A percentile compares a stretch with the other conserved stretches of the same genome.
phyloP scores from a whole-genome alignment of 257 asterid genomes.

The Solanum phureja region DNA sequence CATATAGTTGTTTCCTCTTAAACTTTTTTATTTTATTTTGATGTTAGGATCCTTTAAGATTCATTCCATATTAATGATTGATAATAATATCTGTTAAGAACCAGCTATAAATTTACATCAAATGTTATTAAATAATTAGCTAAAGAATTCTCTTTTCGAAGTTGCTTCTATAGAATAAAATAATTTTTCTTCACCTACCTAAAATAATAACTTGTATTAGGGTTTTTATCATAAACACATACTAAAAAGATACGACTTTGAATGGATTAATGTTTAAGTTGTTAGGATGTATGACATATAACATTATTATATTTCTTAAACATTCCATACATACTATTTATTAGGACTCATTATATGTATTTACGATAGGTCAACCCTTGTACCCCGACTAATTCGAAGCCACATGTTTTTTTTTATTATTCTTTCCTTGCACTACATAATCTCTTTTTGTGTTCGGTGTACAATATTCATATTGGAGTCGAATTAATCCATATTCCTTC shows the following conservation, averaged over 20 bases:
- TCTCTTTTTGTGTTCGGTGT: not conserved
- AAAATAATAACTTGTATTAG: not conserved
- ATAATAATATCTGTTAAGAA: not conserved
- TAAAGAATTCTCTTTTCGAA: not conserved
- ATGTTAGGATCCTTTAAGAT: not conserved
- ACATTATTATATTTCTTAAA: not conserved
- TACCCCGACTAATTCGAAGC: not conserved
- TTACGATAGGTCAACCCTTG: not conserved
- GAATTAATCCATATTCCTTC: not conserved
- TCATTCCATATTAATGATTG: not conserved
- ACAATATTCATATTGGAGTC: not conserved
- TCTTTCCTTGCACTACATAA: not conserved
- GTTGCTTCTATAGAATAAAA: not conserved
- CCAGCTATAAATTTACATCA: not conserved
- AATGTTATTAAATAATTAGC: not conserved
- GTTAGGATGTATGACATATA: not conserved
- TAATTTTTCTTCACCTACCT: not conserved
- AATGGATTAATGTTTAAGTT: not conserved
- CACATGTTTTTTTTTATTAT: not conserved
- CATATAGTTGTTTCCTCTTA: not conserved
- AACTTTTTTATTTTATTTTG: not conserved
- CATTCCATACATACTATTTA: not conserved
- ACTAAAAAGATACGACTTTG: not conserved
- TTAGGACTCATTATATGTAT: not conserved
- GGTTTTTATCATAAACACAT: not conserved